Base-by-base conservation (phyloP, 2,329 filamentous ascomycete genomes). In the Phialophora macrospora region DNA sequence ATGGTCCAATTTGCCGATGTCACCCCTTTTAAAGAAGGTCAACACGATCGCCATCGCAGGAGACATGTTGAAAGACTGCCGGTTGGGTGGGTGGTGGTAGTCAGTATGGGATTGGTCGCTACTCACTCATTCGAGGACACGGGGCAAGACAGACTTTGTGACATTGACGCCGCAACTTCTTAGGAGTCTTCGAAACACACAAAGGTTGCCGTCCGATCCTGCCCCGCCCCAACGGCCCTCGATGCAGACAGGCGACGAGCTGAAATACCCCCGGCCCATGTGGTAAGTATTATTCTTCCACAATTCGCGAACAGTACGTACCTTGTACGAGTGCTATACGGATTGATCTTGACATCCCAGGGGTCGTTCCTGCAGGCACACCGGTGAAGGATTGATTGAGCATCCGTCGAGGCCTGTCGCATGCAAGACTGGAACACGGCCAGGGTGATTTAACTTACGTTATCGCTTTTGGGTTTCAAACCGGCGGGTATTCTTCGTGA, bases 401-500 rank as follows among this genome's bases (percentile, higher is more conserved):
- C 38, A 8, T 44, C 6, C 38, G 1, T 44, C 38, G 38, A 44
- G 14, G 2, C 38, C 38, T 44, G 17, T 8, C 38, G 38, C 20
- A 28, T 32, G 28, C 52, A 30, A 55, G 24, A 34, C 52, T 14
- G 7, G 52, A 55, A 55, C 28, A 55, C 11, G 52, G 28, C 52
- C 9, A 32, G 24, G n/a, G 17, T 24, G 24, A 12, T 30, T 30
- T 55, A 22, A 32, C 51, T 32, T 55, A 26, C 51, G 51, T 55
- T 55, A 22, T 55, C 51, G 17, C 17, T 55, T 28, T 32, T 32
- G 14, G 5, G 17, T 9, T 30, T 55, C 28, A 55, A 32, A 11
- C 17, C 28, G 28, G 28, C 24, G 52, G 24, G 12, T 55, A 55
- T 30, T 55, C 17, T 55, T 28, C 24, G 24, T 5, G 24, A 55